Evolutionary conservation across 257 asterid genomes (phyloP).

Genomic region (Nicotiana sylvestris): DNA sequence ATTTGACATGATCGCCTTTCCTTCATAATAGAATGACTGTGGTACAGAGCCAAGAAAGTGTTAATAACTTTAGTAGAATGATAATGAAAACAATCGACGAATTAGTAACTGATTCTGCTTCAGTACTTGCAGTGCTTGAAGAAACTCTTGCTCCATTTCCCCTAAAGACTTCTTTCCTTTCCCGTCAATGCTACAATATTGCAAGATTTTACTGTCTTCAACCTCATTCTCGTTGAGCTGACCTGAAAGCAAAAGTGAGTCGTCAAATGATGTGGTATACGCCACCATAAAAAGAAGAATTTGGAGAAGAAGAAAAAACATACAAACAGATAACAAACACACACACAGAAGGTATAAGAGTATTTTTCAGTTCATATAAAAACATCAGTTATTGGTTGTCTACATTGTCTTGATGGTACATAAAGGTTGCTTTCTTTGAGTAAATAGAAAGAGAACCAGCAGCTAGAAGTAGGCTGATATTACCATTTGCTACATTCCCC

Average conservation of each 20-base stretch:
- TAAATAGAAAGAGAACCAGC: too few species aligned
- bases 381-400: too few species aligned
- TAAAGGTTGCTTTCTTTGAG: too few species aligned
- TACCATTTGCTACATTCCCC: too few species aligned
- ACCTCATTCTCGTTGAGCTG: constrained; percentile 55
- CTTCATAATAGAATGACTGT: constrained; percentile 95
- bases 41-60: constrained; percentile 22
- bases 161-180: constrained; percentile 70
- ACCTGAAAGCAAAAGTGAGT: constrained; percentile 44
- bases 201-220: constrained; percentile 79
- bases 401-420: too few species aligned
- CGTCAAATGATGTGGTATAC: not conserved
- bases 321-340: not conserved
- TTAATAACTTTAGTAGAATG: not conserved
- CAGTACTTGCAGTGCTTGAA: constrained; percentile 85
- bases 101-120: not conserved
- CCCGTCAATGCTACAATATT: constrained; percentile 69
- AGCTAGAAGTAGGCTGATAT: too few species aligned
- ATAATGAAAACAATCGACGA: not conserved
- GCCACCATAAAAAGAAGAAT: not conserved
- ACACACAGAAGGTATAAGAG: not conserved
- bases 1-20: constrained; percentile 92
- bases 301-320: not conserved
- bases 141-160: constrained; percentile 98
- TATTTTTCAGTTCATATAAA: too few species aligned